Conservation (phyloP, 305 asterid genomes). For the Fraxinus dipetala region DNA sequence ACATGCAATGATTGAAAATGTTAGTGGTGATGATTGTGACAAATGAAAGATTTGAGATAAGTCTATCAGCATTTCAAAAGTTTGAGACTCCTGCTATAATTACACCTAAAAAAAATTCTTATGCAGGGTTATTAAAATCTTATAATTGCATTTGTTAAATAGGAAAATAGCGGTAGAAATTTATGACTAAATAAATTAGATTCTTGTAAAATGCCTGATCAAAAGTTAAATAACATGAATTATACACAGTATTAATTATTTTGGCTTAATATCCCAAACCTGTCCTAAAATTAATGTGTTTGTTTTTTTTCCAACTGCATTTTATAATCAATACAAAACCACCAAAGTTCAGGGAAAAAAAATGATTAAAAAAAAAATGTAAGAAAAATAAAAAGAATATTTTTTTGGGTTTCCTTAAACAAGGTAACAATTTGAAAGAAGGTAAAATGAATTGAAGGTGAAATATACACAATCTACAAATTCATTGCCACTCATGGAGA, state of each 20-base stretch:
- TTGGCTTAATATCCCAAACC: not conserved
- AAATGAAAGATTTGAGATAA: too few species aligned
- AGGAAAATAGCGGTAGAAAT: not conserved
- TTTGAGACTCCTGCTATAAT: too few species aligned
- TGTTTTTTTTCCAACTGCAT: not conserved
- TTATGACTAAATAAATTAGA: not conserved
- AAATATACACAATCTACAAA: slow-evolving; percentile 35
- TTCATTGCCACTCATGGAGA: slow-evolving; percentile 30
- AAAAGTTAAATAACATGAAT: not conserved
- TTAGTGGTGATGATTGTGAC: too few species aligned
- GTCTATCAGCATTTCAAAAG: too few species aligned
- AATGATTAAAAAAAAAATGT: not conserved
- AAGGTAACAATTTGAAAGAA: not conserved
- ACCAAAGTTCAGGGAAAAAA: not conserved
- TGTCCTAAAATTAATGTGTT: not conserved
- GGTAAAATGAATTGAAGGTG: not conserved
- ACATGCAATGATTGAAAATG: too few species aligned
- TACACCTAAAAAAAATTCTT: too few species aligned
- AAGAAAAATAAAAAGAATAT: not conserved
- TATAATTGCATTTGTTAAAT: not conserved
- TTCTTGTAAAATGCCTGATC: not conserved
- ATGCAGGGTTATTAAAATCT: not conserved
- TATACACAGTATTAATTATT: not conserved
- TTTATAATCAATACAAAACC: not conserved
- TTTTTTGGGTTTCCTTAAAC: not conserved